Conservation (phyloP, 2,329 filamentous ascomycete species). For the Tolypocladium sp. region DNA sequence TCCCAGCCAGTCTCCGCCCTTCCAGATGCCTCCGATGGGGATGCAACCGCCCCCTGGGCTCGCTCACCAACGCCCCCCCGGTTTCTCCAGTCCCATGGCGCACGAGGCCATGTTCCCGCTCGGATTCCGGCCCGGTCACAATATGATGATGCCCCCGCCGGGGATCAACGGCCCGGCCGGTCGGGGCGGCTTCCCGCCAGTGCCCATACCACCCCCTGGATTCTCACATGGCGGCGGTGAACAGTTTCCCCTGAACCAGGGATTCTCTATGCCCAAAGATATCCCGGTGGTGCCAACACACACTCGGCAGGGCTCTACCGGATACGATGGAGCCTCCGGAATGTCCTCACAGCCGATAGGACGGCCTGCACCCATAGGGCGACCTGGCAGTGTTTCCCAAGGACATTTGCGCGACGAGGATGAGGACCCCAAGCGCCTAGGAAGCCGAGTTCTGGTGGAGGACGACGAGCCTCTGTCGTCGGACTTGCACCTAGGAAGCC, state of each 20-base stretch:
- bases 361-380: conserved; percentile 78
- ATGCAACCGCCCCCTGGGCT: conserved; percentile 38
- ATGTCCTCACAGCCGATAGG: conserved; percentile 63
- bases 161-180: conserved; percentile 36
- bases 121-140: conserved; percentile 34
- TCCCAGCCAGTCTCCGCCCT: conserved; percentile 34
- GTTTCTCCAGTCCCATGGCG: conserved; percentile 49
- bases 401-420: conserved; percentile 43
- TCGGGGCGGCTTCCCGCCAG: conserved; percentile 31
- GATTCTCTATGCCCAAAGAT: conserved; percentile 23
- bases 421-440: conserved; percentile 72
- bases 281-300: conserved; percentile 40
- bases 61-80: conserved; percentile 28
- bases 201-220: conserved; percentile 26
- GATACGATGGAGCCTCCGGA: conserved; percentile 48
- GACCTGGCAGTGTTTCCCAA: conserved; percentile 64
- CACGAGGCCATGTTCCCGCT: conserved; percentile 40
- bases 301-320: conserved; percentile 65
- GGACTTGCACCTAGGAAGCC: conserved; percentile 13
- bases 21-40: conserved; percentile 44
- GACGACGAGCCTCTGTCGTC: conserved; percentile 52
- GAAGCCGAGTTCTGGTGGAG: conserved; percentile 79
- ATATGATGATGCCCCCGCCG: conserved; percentile 40
- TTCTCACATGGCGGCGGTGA: conserved; percentile 21
- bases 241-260: conserved; percentile 19